Conservation (phyloP, 31 red algal genomes). For the Bonnemaisonia californica region DNA sequence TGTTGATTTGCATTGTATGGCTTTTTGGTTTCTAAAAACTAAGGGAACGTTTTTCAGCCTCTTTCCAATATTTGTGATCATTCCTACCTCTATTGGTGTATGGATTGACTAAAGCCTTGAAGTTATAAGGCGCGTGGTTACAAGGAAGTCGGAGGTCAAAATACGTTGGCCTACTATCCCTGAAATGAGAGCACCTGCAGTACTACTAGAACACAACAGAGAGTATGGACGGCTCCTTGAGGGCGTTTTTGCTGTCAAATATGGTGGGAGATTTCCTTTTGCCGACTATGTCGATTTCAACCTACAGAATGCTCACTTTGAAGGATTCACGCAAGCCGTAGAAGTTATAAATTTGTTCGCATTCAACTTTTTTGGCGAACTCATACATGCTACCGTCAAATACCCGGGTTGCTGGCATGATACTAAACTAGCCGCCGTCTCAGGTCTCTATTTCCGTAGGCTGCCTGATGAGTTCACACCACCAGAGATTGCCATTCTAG, state of each 20-base stretch:
- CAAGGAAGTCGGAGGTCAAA: not conserved
- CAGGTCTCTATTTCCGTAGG: not conserved
- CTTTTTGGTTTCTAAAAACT: conserved; percentile 11
- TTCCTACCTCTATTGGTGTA: not conserved
- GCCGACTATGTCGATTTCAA: conserved; percentile 5
- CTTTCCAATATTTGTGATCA: conserved; percentile 9
- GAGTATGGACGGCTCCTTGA: not conserved
- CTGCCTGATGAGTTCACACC: not conserved
- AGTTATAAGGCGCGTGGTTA: not conserved
- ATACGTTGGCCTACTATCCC: conserved; percentile 6
- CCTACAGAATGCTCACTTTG: conserved; percentile 38
- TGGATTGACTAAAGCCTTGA: conserved; percentile 18
- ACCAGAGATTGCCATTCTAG: conserved; percentile 11
- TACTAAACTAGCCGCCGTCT: not conserved
- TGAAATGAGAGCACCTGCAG: not conserved
- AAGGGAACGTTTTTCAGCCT: not conserved
- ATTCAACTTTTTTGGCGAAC: conserved; percentile 23
- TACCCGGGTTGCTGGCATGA: conserved; percentile 32
- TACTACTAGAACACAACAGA: not conserved
- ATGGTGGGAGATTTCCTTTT: conserved; percentile 12
- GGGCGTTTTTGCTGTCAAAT: conserved; percentile 28
- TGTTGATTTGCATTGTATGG: not conserved
- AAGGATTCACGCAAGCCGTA: conserved; percentile 21
- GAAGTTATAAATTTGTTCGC: conserved; percentile 34
- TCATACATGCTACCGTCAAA: conserved; percentile 27